Evolutionary conservation across 345 rosid species (phyloP), one percentile per base, ranked within the genome.

Genomic region (Microcos paniculata): DNA sequence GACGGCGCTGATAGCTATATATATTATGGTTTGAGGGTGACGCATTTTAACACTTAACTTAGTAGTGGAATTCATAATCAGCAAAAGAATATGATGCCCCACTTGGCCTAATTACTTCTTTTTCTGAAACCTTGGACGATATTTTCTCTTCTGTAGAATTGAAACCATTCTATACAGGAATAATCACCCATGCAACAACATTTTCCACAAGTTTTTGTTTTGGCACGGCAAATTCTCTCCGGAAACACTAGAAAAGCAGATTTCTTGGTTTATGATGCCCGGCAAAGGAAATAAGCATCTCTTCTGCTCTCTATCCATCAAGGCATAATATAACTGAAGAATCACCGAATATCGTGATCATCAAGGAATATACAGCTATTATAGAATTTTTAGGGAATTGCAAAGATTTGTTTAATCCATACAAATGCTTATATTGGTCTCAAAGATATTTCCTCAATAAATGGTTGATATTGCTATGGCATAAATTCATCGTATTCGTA

Each of bases 11-110:
- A 40, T 49, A 7, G 72, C 1, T 18, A 10, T 43, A 40, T 38
- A n/a, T n/a, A 23, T 4, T 57, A 55, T 57, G 18, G 10, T 56
- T 33, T n/a, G 24, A 4, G 24, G 67, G 57, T 24, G 76, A 42
- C 55, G 16, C 30, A 28, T 42, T 42, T 43, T 6, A 48, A 43
- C 55, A 26, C 42, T 72, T 1, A 18, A 21, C 55, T 18, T 23
- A 21, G 13, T 18, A 71, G 46, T 71, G 74, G 74, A 71, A 38
- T 53, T 71, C 74, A 55, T n/a, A 71, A n/a, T 71, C 74, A 21
- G 43, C 31, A 33, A 18, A 46, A 42, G 67, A 42, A 72, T 43
- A 26, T 4, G 56, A 58, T 58, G 53, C 76, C 52, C 65, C 52
- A 71, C 62, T 3, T 70, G 2, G n/a, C 48, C 63, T 19, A 38